Conservation (phyloP, 441 rosid species). For the Cnidoscolus chayamansa region DNA sequence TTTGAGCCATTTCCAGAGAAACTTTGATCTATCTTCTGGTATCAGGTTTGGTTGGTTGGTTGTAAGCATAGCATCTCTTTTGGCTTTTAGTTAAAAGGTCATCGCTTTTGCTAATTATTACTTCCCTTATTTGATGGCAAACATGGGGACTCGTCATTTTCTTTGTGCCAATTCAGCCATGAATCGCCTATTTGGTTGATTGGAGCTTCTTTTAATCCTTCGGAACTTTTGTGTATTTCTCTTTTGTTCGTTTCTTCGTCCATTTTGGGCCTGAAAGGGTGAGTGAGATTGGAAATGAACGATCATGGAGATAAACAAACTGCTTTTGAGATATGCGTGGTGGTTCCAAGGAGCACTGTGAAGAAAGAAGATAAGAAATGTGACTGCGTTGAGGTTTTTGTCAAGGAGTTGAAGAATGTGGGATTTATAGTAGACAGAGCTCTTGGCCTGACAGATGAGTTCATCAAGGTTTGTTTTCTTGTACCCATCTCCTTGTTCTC, state of each 20-base stretch:
- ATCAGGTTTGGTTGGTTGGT: constrained; percentile 4
- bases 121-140: constrained; percentile 3
- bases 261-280: background rate
- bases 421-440: constrained; percentile 63
- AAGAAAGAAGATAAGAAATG: constrained; percentile 36
- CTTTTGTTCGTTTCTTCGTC: background rate
- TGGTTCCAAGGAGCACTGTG: constrained; percentile 51
- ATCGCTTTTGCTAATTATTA: background rate
- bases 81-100: background rate
- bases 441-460: constrained; percentile 70
- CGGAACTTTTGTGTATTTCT: background rate
- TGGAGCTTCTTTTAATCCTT: background rate
- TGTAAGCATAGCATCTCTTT: background rate
- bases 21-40: constrained; percentile 1
- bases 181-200: constrained; percentile 6
- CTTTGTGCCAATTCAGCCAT: background rate
- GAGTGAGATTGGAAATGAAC: constrained; percentile 42
- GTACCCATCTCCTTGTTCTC: background rate
- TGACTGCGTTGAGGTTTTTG: constrained; percentile 69
- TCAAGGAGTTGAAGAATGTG: constrained; percentile 49
- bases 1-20: constrained; percentile 19
- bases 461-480: constrained; percentile 54
- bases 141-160: background rate
- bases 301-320: constrained; percentile 44
- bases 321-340: constrained; percentile 69